Percentiles rank a stretch among this genome's conserved stretches.
Evolutionary conservation across 176 grass and related monocot species (phyloP).

Genomic region (Typha latifolia): DNA sequence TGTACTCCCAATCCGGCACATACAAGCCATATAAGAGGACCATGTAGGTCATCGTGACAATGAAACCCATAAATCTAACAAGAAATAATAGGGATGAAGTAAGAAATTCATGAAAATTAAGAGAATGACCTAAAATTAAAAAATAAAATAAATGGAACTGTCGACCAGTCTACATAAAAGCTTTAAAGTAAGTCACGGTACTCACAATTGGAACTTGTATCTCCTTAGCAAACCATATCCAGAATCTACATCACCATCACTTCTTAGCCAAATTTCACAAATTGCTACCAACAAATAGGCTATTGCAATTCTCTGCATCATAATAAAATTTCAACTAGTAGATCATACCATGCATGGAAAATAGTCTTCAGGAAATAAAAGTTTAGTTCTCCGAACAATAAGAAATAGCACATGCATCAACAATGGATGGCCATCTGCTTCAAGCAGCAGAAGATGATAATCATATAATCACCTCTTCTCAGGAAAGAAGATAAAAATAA

Average conservation of each 20-base stretch:
- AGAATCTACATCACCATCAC: constrained; percentile 20
- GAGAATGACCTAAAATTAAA: background rate
- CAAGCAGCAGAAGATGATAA: no score
- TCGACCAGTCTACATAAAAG: background rate
- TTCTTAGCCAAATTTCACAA: constrained; percentile 62
- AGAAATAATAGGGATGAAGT: background rate
- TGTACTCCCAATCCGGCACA: constrained; percentile 66
- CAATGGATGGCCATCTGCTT: no score
- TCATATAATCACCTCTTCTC: no score
- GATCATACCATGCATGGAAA: background rate
- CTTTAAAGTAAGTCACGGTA: background rate
- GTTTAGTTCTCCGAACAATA: no score
- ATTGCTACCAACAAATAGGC: constrained; percentile 54
- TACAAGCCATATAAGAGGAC: constrained; percentile 37
- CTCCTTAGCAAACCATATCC: constrained; percentile 28
- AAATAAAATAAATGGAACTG: background rate
- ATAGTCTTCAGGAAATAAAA: background rate
- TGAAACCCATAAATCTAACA: constrained; percentile 48
- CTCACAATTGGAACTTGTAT: constrained; percentile 72
- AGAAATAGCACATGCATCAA: no score
- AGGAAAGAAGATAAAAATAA: no score
- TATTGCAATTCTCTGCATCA: constrained; percentile 57
- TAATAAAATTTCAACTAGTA: background rate
- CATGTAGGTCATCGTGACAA: constrained; percentile 37
- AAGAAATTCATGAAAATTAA: background rate